Base-by-base conservation (phyloP, 495 filamentous ascomycete species). In the Penicillium riverlandense region DNA sequence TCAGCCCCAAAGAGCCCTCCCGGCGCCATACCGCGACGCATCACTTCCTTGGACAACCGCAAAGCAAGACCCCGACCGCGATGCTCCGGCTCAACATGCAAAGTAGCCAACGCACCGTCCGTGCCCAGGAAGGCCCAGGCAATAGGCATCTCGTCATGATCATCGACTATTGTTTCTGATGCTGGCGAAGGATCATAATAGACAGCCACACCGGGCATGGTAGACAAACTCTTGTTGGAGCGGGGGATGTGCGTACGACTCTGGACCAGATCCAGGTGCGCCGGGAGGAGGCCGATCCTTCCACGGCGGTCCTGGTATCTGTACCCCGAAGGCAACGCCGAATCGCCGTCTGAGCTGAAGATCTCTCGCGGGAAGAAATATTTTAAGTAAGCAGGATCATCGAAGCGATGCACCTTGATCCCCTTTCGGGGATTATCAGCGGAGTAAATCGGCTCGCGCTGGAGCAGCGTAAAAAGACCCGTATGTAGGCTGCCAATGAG, bases 11-110 rank as follows among this genome's bases (percentile, higher is more conserved):
- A 66, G 6, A 52, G 35, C 11, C 52, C 52, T 8, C 41, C 47
- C 15, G 37, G 29, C 9, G 30, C 43, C 58, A 65, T 61, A 1
- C 66, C 60, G 34, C 47, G 37, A 22, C 50, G 47, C 63, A 66
- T 66, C 0, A 71, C 48, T 40, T 69, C 57, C 29, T 48, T 50
- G 1, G 62, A 63, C 38, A 77, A 61, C 11, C 45, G 27, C 33
- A 59, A 53, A 14, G 70, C 73, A 4, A 78, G 44, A 1, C 73
- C 72, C 27, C 48, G 52, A 0, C 73, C 70, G 1, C 75, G 57
- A 59, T 77, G 63, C 37, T 58, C 68, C 29, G 62, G 55, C 40
- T 76, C 65, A 37, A 78, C 75, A 54, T 76, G 70, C 43, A 80
- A 40, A 7, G 70, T 72, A 7, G 66, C 58, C 36, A 78, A 42